Base-by-base conservation (phyloP, 2,329 filamentous ascomycete species). In the Trichoderma atrobrunneum region DNA sequence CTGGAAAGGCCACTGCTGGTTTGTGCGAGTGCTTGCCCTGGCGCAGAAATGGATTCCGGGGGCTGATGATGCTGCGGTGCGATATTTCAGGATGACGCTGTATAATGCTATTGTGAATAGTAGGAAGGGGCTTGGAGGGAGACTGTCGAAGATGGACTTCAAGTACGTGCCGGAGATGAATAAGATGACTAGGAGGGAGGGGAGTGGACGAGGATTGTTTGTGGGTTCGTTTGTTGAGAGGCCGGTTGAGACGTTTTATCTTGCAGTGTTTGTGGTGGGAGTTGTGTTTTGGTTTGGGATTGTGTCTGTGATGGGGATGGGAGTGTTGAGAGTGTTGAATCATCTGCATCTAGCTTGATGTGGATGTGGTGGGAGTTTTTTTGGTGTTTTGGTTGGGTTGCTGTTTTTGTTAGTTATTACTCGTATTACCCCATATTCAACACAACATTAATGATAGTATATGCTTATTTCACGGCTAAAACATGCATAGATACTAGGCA, bases 1-100 rank as follows among this genome's bases (percentile, higher is more conserved):
- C 70, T 81, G 80, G 72, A 75, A 61, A 65, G 80, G 79, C 0
- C 75, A 78, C 43, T 80, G 79, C 65, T 79, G 80, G 76, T 64
- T 82, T 3, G 78, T 82, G 16, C 66, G 70, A 7, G 68, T 39
- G 18, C 72, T 82, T 1, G 78, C 78, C 1, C 71, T 74, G 60
- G 32, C 75, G 26, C 80, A 83, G 67, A 67, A 73, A 26, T 39
- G 74, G 8, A 69, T 76, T n/a, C 77, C 78, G 2, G 54, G 59
- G 0, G 61, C 81, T 14, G 80, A 82, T 60, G 71, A 72, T 0
- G 67, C 73, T 5, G 64, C 79, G 6, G 75, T 78, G 34, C 39
- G 72, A 4, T 76, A 79, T 57, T 78, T 77, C 43, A 75, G 76
- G 48, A 51, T 64, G 2, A 63, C 72, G 3, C 72, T 82, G 7